Percentiles rank a stretch among this genome's conserved stretches.
Evolutionary conservation across 805 yeast genomes (phyloP).

Genomic region (Dipodascopsis uninucleata): DNA sequence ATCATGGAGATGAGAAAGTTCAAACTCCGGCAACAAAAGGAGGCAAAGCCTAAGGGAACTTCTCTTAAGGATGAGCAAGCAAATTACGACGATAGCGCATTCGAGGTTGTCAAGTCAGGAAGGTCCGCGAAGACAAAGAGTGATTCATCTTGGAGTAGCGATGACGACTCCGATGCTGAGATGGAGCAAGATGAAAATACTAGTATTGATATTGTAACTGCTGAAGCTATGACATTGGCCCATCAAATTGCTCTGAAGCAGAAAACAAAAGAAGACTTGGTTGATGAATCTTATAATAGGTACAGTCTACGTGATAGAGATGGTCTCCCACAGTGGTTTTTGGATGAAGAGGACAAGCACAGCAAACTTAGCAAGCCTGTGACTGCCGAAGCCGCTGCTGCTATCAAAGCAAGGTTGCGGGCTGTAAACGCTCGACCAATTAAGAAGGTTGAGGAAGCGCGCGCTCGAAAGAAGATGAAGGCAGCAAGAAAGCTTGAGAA

Average conservation of each 20-base stretch:
- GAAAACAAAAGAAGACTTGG: slow-evolving; percentile 66
- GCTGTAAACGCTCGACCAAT: slow-evolving; percentile 95
- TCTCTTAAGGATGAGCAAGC: slow-evolving; percentile 22
- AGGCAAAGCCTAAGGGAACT: slow-evolving; percentile 26
- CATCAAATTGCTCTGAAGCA: slow-evolving; percentile 92
- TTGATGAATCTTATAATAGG: slow-evolving; percentile 91
- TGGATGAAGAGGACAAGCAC: slow-evolving; percentile 87
- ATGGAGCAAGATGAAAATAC: slow-evolving; percentile 20
- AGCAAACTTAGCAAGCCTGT: slow-evolving; percentile 83
- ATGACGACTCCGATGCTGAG: slow-evolving; percentile 38
- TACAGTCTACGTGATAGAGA: slow-evolving; percentile 89
- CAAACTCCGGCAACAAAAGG: slow-evolving; percentile 15
- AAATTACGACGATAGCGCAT: slow-evolving; percentile 14
- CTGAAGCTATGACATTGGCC: slow-evolving; percentile 96
- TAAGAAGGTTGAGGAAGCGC: slow-evolving; percentile 97
- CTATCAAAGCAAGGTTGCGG: slow-evolving; percentile 67
- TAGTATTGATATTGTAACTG: slow-evolving; percentile 75
- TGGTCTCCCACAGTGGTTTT: slow-evolving; percentile 93
- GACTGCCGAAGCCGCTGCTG: slow-evolving; percentile 87
- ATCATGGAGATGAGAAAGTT: slow-evolving; percentile 9
- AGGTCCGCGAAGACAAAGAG: slow-evolving; percentile 3
- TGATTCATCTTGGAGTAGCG: slow-evolving; percentile 10
- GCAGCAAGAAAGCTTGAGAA: slow-evolving; percentile 83
- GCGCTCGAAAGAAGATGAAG: slow-evolving; percentile 92
- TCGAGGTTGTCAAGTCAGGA: slow-evolving; percentile 19